Conservation (phyloP, 2,329 filamentous ascomycete genomes). For the Helotiales sp. region DNA sequence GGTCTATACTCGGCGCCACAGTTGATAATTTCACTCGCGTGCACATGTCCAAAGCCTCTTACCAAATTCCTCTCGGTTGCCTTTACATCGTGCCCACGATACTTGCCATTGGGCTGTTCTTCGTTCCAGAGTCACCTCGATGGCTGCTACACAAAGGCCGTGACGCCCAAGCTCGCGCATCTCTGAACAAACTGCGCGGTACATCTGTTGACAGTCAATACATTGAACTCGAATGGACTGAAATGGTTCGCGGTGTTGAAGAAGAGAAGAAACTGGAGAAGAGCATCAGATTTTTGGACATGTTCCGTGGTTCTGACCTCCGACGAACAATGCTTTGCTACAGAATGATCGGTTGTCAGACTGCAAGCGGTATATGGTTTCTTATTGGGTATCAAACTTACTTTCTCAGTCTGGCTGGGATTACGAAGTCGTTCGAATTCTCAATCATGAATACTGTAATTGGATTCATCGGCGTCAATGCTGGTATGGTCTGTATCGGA, state of each 20-base stretch:
- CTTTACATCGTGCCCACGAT: conserved; percentile 37
- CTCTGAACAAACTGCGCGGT: conserved; percentile 37
- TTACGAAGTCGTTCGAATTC: conserved; percentile 43
- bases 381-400: conserved; percentile 19
- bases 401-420: conserved; percentile 36
- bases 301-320: conserved; percentile 40
- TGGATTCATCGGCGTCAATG: conserved; percentile 43
- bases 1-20: conserved; percentile 42
- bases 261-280: conserved; percentile 39
- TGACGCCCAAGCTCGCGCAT: conserved; percentile 38
- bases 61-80: conserved; percentile 39
- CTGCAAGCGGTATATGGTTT: conserved; percentile 18
- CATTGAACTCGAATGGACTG: conserved; percentile 38
- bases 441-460: conserved; percentile 45
- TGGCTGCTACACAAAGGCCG: conserved; percentile 46
- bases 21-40: conserved; percentile 25
- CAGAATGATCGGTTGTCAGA: conserved; percentile 19
- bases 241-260: conserved; percentile 42
- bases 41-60: conserved; percentile 35
- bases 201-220: conserved; percentile 38
- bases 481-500: conserved; percentile 42
- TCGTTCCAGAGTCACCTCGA: conserved; percentile 47
- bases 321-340: conserved; percentile 44
- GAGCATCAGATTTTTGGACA: conserved; percentile 26
- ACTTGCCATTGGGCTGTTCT: conserved; percentile 42